Evolutionary conservation across 495 filamentous ascomycete species (phyloP), one percentile per base, ranked within the genome.

Genomic region (Podospora australis): DNA sequence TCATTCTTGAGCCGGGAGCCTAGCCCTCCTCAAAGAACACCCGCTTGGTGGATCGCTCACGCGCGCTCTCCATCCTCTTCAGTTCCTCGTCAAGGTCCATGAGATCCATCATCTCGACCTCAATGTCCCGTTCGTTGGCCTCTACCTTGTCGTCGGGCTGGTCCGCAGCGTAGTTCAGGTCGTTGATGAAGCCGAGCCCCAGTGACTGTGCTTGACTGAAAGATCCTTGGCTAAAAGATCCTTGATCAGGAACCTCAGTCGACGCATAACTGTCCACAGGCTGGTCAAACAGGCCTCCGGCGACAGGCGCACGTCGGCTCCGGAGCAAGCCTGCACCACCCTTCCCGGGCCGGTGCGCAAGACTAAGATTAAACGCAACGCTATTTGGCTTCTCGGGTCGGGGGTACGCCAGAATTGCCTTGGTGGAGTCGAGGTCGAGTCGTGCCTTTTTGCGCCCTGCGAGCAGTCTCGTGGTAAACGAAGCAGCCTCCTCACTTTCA

Each of bases 51-150:
- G 70, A 69, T 46, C 65, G 58, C 21, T 64, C 67, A 24, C 70
- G 57, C 8, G 67, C 64, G 24, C 52, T 56, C 47, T 77, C 72
- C 64, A 78, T 56, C 36, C 63, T 59, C 40, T 75, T 70, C 49
- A 78, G 49, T 50, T 71, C 75, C 32, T 71, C 66, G 40, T 79
- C 77, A 56, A 79, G 78, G 39, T 72, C 73, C 62, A 75, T 73
- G 20, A 79, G 74, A 51, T 76, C 73, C 57, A 78, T 65, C 64
- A 76, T 65, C 52, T 75, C 72, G 34, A 67, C 60, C 51, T 76
- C 77, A 23, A 74, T 70, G 41, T 79, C 70, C 7, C 75, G 62
- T 8, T 65, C 67, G 25, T 64, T 62, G 19, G 70, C 71, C 29
- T 69, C 65, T 14, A 67, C 56, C 36, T 73, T 69, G 26, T 73